Evolutionary conservation across 2,329 filamentous ascomycete species (phyloP).

Genomic region (Aspergillus sp.): DNA sequence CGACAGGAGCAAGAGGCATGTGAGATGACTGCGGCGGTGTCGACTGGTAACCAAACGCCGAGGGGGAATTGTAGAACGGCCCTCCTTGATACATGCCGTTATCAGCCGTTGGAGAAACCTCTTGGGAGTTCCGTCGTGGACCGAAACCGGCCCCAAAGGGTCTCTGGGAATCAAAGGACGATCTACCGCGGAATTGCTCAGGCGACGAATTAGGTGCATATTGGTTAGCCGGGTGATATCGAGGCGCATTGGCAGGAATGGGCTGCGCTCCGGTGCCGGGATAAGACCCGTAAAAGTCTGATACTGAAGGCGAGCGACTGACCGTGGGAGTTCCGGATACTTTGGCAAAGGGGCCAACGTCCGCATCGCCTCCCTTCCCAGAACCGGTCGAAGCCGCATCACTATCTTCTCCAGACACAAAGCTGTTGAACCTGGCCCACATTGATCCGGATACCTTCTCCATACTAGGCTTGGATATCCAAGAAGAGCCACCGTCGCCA

Average conservation of each 20-base stretch:
- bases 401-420: slow-evolving; percentile 83
- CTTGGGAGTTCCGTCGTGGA: slow-evolving; percentile 30
- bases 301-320: slow-evolving; percentile 62
- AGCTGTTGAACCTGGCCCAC: slow-evolving; percentile 90
- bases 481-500: slow-evolving; percentile 69
- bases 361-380: slow-evolving; percentile 47
- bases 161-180: slow-evolving; percentile 41
- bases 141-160: slow-evolving; percentile 26
- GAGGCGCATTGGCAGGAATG: slow-evolving; percentile 23
- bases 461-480: slow-evolving; percentile 92
- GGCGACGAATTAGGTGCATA: slow-evolving; percentile 43
- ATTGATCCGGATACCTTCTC: slow-evolving; percentile 88
- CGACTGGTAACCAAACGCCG: slow-evolving; percentile 23
- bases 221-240: slow-evolving; percentile 35
- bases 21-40: slow-evolving; percentile 31
- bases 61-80: slow-evolving; percentile 24
- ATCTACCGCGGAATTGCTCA: slow-evolving; percentile 41
- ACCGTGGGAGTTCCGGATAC: slow-evolving; percentile 66
- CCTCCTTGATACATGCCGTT: slow-evolving; percentile 22
- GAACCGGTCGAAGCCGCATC: slow-evolving; percentile 53
- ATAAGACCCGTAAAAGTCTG: slow-evolving; percentile 64
- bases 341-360: slow-evolving; percentile 71
- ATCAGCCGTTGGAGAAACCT: slow-evolving; percentile 26
- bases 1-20: slow-evolving; percentile 31
- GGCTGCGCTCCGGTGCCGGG: slow-evolving; percentile 26